Evolutionary conservation across 1,284 basidiomycete species (phyloP), one percentile per base, ranked within the genome.

Genomic region (Irpex lacteus): DNA sequence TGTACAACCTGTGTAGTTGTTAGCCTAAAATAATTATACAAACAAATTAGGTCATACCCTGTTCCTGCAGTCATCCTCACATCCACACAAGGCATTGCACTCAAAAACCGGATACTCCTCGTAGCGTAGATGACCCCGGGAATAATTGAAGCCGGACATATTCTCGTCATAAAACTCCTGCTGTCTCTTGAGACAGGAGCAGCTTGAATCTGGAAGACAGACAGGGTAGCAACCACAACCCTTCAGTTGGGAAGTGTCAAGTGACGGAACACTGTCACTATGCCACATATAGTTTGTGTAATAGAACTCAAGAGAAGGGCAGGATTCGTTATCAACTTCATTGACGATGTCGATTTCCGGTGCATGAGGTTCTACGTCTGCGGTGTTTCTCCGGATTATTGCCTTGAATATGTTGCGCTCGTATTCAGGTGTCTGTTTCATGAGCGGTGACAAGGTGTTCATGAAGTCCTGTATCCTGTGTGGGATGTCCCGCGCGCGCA

Each of bases 41-140:
- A 15, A 47, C 54, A 5, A 53, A 50, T 54, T 44, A 40, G 8
- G 4, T 76, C 85, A 67, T 70, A 96, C 95, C 71, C 94, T 78
- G 75, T 97, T 97, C 59, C 77, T 79, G 73, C 95, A 98, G 34
- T 63, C 62, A 0, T 90, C 87, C 2, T 87, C 86, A 75, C 95
- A 98, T 0, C 83, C 81, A 73, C 95, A 98, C 13, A 87, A 78
- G 53, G 85, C 86, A 70, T 95, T 94, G 74, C 95, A 98, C 75
- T 97, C 95, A 71, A 92, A 94, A 40, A 96, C 88, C 0, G 94
- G 89, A 61, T 85, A 84, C 5, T 82, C 81, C 9, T 76, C 70
- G 6, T 68, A 40, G 6, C 34, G 26, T 40, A 94, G 70, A 26
- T 75, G 74, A 8, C 89, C 88, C 62, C 80, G 80, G 60, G 75